Evolutionary conservation across 2,329 filamentous ascomycete genomes (phyloP).

Genomic region (Botrytis sinoallii): DNA sequence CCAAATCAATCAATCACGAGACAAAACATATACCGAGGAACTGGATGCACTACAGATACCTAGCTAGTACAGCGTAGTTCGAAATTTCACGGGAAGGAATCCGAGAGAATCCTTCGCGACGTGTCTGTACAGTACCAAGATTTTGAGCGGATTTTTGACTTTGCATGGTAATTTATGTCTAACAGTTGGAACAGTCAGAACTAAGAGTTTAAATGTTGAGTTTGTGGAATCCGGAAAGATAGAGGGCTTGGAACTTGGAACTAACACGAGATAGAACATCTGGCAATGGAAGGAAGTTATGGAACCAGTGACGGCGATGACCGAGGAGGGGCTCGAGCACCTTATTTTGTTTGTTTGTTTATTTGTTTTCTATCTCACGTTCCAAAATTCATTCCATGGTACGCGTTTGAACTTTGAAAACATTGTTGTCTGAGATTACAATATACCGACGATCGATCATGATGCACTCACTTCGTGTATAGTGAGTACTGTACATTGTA

Average conservation of each 20-base stretch:
- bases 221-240: background rate
- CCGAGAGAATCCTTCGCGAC: slow-evolving; percentile 3
- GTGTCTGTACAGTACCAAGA: background rate
- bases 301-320: background rate
- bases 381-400: background rate
- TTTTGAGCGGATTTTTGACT: background rate
- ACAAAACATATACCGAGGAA: background rate
- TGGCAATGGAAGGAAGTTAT: background rate
- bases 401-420: background rate
- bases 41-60: slow-evolving; percentile 1
- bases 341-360: background rate
- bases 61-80: background rate
- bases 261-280: background rate
- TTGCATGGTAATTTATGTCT: background rate
- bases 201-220: background rate
- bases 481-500: background rate
- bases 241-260: background rate
- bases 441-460: background rate
- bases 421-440: background rate
- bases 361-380: background rate
- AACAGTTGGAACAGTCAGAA: background rate
- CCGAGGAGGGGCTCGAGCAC: background rate
- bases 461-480: background rate
- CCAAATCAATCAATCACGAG: background rate
- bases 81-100: background rate